These are phyloP conservation scores for Rhododendron mucronatum DNA, from an alignment of 148 eudicot species.

Conservation along the genomic window DNA sequence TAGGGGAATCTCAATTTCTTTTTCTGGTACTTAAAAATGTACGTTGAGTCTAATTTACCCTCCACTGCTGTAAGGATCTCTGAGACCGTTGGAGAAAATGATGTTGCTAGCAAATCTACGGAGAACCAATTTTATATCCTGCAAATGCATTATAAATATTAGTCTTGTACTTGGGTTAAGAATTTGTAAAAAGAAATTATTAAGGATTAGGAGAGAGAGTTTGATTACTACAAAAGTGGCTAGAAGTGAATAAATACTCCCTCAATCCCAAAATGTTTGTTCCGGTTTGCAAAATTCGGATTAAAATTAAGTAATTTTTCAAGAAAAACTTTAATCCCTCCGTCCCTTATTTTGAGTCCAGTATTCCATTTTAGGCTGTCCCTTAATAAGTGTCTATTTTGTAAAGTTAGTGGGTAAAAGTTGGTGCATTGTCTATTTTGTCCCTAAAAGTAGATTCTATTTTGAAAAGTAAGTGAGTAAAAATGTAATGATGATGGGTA, in stretches of 20 bases:
- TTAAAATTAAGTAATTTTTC: too few species aligned
- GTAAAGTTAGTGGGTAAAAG: too few species aligned
- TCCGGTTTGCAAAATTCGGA: too few species aligned
- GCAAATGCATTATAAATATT: neutral
- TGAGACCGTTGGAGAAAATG: conserved; percentile 52
- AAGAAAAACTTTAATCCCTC: too few species aligned
- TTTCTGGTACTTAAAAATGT: neutral
- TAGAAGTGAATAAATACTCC: neutral
- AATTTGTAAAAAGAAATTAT: neutral
- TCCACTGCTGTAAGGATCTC: conserved; percentile 47
- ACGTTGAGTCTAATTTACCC: conserved; percentile 25
- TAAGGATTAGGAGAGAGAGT: neutral
- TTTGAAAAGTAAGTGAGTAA: too few species aligned
- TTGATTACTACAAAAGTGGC: neutral
- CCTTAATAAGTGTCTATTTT: too few species aligned
- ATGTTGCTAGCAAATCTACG: conserved; percentile 50
- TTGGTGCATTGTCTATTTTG: too few species aligned
- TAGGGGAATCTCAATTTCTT: neutral
- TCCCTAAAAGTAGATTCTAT: too few species aligned
- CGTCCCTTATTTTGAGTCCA: too few species aligned
- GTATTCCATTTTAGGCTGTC: too few species aligned
- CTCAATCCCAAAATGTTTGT: too few species aligned
- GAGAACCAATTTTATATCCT: conserved; percentile 43
- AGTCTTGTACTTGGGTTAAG: neutral
- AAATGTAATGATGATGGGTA: too few species aligned